Conservation (phyloP, 108 stramenopile genomes). For the Pseudonitzschia multiseries region DNA sequence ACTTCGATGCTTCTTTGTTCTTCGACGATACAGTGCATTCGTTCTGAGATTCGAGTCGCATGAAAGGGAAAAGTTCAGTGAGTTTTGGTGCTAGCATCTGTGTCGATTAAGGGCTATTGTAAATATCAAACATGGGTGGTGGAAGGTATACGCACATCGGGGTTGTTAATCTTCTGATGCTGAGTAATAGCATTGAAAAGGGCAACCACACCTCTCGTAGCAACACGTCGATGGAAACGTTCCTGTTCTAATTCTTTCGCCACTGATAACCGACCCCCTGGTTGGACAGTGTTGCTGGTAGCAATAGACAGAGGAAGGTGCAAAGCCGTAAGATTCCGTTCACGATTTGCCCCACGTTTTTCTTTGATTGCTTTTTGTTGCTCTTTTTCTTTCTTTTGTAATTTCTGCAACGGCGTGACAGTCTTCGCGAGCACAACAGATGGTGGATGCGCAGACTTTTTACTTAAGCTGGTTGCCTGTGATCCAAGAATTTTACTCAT, state of each 20-base stretch:
- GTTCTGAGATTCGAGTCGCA: not conserved
- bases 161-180: conserved; percentile 46
- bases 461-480: not conserved
- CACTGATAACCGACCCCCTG: conserved; percentile 25
- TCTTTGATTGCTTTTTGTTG: conserved; percentile 42
- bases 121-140: not conserved
- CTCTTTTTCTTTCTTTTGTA: conserved; percentile 65
- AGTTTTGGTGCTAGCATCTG: not conserved
- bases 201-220: conserved; percentile 88
- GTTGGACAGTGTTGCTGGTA: conserved; percentile 40
- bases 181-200: conserved; percentile 88
- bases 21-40: not conserved
- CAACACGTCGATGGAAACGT: conserved; percentile 79
- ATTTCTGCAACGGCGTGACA: conserved; percentile 74
- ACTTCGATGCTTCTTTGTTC: conserved; percentile 42
- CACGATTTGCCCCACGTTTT: conserved; percentile 63
- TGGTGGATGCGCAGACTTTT: conserved; percentile 5
- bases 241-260: conserved; percentile 78
- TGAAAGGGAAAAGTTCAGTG: not conserved
- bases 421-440: conserved; percentile 70
- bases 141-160: conserved; percentile 9
- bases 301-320: conserved; percentile 74
- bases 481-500: conserved; percentile 83
- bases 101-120: not conserved
- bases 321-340: conserved; percentile 67